A percentile compares a stretch with the other conserved stretches of the same genome.
Evolutionary conservation across 352 stramenopile genomes (phyloP).

Genomic region (Blastocystis sp.): DNA sequence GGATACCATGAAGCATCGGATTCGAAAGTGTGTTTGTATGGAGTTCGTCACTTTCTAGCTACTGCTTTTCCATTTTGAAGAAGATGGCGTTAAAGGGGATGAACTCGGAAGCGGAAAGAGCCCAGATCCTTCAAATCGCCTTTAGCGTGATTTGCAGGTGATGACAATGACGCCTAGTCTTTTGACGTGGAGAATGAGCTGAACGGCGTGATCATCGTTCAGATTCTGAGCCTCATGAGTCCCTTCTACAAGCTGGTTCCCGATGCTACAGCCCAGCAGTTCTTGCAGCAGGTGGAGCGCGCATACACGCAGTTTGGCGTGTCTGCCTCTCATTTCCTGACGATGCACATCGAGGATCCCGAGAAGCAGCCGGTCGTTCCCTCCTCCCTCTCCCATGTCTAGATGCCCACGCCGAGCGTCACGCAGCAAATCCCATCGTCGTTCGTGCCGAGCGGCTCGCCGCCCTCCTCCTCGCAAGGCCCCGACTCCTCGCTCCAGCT

Average conservation of each 20-base stretch:
- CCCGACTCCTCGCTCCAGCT: neutral
- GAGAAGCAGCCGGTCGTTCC: neutral
- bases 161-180: neutral
- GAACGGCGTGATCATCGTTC: constrained; percentile 39
- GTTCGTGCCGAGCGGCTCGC: neutral
- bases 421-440: neutral
- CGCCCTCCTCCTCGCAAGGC: neutral
- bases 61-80: constrained; percentile 47
- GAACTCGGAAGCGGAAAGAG: neutral
- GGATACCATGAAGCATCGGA: constrained; percentile 50
- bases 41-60: neutral
- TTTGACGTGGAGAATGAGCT: constrained; percentile 49
- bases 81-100: constrained; percentile 54
- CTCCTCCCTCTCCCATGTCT: neutral
- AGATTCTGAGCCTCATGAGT: neutral
- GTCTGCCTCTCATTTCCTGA: constrained; percentile 21
- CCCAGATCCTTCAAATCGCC: neutral
- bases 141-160: constrained; percentile 1
- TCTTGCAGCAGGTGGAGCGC: constrained; percentile 13
- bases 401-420: neutral
- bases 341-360: neutral
- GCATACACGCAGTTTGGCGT: constrained; percentile 8
- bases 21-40: constrained; percentile 18
- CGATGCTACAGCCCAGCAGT: neutral
- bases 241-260: constrained; percentile 4